Conservation (phyloP, 1,139 yeast species). For the Sugiyamaella novakii region DNA sequence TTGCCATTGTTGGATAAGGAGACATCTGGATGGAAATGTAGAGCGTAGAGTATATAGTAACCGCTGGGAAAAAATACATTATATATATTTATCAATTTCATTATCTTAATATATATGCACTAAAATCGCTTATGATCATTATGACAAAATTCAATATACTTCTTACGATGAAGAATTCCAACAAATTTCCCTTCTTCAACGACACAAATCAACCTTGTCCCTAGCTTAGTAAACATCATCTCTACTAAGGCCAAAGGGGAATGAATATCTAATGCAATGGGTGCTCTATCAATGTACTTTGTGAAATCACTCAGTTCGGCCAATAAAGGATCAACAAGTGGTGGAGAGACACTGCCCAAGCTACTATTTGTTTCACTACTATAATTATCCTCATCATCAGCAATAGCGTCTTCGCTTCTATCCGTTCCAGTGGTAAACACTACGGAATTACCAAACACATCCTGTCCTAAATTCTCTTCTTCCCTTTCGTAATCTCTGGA, state of each 20-base stretch:
- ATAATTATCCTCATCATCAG: background rate
- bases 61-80: constrained; percentile 2
- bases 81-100: background rate
- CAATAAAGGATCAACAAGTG: constrained; percentile 21
- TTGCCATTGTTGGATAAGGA: constrained; percentile 75
- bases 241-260: constrained; percentile 59
- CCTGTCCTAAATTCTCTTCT: background rate
- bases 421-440: constrained; percentile 5
- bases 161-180: constrained; percentile 60
- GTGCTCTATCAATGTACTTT: constrained; percentile 51
- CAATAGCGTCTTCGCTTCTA: background rate
- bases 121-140: constrained; percentile 1
- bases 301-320: constrained; percentile 48
- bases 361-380: constrained; percentile 1
- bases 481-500: constrained; percentile 9
- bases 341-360: constrained; percentile 6
- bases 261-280: constrained; percentile 53
- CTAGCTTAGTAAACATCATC: constrained; percentile 57
- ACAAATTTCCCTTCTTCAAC: constrained; percentile 53
- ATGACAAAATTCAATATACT: constrained; percentile 51
- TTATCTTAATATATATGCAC: background rate
- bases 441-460: constrained; percentile 3
- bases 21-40: constrained; percentile 70
- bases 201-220: constrained; percentile 56
- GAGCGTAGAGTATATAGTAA: constrained; percentile 11